Base-by-base conservation (phyloP, 495 filamentous ascomycete species). In the Talaromyces stipitatus region DNA sequence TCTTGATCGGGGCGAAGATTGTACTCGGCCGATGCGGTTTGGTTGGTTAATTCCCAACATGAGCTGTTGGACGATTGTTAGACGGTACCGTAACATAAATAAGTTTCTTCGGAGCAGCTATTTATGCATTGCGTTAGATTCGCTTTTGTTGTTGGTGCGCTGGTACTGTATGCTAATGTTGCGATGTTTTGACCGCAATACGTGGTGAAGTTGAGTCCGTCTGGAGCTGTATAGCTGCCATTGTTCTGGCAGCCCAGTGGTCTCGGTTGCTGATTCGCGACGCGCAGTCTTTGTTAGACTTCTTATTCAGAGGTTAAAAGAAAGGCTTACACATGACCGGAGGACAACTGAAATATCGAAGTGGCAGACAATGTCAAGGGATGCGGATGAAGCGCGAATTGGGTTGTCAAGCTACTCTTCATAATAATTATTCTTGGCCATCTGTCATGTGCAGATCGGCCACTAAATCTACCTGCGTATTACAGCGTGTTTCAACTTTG, bases 221-320 rank as follows among this genome's bases (percentile, higher is more conserved):
- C 51, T 54, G 51, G 51, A 38, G 51, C 30, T 8, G 51, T 54
- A 30, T 54, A 54, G 30, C 24, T 54, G 28, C 51, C 51, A 47
- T 47, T 8, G 18, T 22, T 47, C 22, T 47, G 43, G 43, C 43
- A 47, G 43, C 43, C 23, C 36, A 16, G 18, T 41, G 36, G 36
- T 41, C n/a, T n/a, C n/a, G 2, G 36, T 41, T 41, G 36, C 36
- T 41, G n/a, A n/a, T n/a, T n/a, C n/a, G n/a, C n/a, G n/a, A n/a
- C n/a, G n/a, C n/a, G n/a, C n/a, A n/a, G n/a, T n/a, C n/a, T n/a
- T n/a, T n/a, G n/a, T n/a, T n/a, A n/a, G n/a, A n/a, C n/a, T n/a
- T n/a, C n/a, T n/a, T n/a, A n/a, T n/a, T n/a, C n/a, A n/a, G n/a
- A 18, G 30, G 12, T 32, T 18, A 18, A 16, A 16, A 41, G n/a